Conservation (phyloP, 768 basidiomycete species). For the Suillus americanus region DNA sequence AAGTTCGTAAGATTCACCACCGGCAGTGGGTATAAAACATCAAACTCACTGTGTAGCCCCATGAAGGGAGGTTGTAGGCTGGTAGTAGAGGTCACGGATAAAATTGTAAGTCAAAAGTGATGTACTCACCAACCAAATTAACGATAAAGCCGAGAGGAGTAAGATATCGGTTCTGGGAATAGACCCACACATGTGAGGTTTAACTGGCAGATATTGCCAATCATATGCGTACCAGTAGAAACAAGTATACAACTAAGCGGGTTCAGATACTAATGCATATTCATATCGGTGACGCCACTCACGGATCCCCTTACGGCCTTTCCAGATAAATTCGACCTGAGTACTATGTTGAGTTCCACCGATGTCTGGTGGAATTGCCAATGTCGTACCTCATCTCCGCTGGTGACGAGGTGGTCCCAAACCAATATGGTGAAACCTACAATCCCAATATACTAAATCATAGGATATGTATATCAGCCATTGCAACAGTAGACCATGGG, state of each 20-base stretch:
- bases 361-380: background rate
- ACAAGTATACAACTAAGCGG: conserved; percentile 32
- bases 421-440: conserved; percentile 47
- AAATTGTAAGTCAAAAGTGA: background rate
- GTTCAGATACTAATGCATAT: conserved; percentile 33
- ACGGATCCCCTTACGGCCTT: conserved; percentile 28
- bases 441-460: conserved; percentile 46
- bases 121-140: conserved; percentile 40
- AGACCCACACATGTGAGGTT: background rate
- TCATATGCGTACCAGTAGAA: conserved; percentile 29
- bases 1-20: conserved; percentile 7
- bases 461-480: background rate
- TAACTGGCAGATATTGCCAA: background rate
- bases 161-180: conserved; percentile 59
- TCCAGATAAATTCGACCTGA: conserved; percentile 35
- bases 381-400: conserved; percentile 30
- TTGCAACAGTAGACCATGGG: background rate
- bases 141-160: conserved; percentile 65
- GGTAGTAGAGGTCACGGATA: background rate
- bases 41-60: conserved; percentile 6
- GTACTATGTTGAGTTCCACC: background rate
- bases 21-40: background rate
- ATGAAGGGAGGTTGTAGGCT: conserved; percentile 19
- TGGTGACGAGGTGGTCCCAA: conserved; percentile 40
- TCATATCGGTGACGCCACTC: conserved; percentile 35